These are phyloP conservation scores for Corrigiola litoralis DNA, from an alignment of 179 eudicot species.

Conservation along the genomic window DNA sequence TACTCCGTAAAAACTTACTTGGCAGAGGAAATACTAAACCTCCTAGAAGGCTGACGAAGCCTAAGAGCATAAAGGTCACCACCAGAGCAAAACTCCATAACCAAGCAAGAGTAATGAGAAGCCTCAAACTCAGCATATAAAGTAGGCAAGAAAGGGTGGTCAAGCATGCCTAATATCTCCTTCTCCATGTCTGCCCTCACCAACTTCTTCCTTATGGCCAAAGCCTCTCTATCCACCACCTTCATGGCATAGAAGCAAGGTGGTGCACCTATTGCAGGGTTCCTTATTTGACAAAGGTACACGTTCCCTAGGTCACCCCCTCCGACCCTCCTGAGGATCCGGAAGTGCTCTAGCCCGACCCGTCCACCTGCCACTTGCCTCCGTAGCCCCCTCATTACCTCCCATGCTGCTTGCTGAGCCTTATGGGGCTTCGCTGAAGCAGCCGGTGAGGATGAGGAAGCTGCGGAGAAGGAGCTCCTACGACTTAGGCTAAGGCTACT, in stretches of 20 bases:
- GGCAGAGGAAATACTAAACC: slow-evolving; percentile 50
- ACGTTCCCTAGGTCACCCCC: slow-evolving; percentile 73
- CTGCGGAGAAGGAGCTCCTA: slow-evolving; percentile 38
- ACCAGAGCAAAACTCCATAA: slow-evolving; percentile 84
- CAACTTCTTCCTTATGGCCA: slow-evolving; percentile 60
- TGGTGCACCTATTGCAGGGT: slow-evolving; percentile 40
- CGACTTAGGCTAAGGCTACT: slow-evolving; percentile 25
- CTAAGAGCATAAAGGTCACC: slow-evolving; percentile 69
- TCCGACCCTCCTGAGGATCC: slow-evolving; percentile 57
- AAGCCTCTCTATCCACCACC: slow-evolving; percentile 78
- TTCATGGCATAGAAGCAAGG: slow-evolving; percentile 71
- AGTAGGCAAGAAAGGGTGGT: slow-evolving; percentile 81
- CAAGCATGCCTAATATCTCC: slow-evolving; percentile 66
- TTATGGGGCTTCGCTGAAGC: slow-evolving; percentile 64
- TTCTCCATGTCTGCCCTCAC: slow-evolving; percentile 73
- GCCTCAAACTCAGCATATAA: slow-evolving; percentile 73
- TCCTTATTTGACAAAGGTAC: slow-evolving; percentile 64
- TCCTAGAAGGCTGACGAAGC: slow-evolving; percentile 46
- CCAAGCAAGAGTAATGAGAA: slow-evolving; percentile 69
- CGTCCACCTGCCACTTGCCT: slow-evolving; percentile 36
- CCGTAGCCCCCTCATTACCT: slow-evolving; percentile 54
- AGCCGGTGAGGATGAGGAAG: slow-evolving; percentile 17
- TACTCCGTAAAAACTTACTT: slow-evolving; percentile 36
- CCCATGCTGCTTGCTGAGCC: slow-evolving; percentile 73
- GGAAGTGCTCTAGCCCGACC: slow-evolving; percentile 61